Conservation (phyloP, 2,329 filamentous ascomycete genomes). For the Aspergillus jensenii region DNA sequence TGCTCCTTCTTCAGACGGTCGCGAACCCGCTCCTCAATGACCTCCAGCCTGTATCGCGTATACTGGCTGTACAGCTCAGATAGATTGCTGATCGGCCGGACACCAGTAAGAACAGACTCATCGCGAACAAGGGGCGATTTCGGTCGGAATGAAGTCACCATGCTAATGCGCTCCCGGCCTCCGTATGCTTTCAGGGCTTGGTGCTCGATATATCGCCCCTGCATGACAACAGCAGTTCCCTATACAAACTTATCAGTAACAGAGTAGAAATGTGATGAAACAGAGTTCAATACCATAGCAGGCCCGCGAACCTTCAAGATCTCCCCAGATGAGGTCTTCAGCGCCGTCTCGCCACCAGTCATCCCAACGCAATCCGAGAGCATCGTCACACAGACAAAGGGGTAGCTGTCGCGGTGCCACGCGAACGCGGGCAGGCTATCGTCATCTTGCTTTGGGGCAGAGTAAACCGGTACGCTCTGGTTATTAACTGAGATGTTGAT, state of each 20-base stretch:
- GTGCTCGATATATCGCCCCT: constrained; percentile 67
- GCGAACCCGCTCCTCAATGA: constrained; percentile 58
- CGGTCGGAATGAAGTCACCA: constrained; percentile 67
- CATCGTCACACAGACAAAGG: constrained; percentile 70
- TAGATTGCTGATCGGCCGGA: constrained; percentile 59
- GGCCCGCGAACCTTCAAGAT: background rate
- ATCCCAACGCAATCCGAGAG: constrained; percentile 62
- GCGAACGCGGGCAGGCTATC: constrained; percentile 53
- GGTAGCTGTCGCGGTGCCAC: constrained; percentile 66
- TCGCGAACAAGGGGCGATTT: constrained; percentile 55
- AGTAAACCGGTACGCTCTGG: constrained; percentile 47
- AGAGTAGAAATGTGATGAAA: too few relatives aligned
- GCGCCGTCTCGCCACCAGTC: constrained; percentile 57
- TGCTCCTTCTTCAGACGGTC: constrained; percentile 24
- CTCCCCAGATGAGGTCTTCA: background rate
- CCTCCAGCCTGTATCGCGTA: constrained; percentile 62
- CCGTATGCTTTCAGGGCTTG: constrained; percentile 61
- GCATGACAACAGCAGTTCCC: constrained; percentile 64
- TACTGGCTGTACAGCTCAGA: constrained; percentile 62
- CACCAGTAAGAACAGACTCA: constrained; percentile 61
- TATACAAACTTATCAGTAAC: constrained; percentile 24
- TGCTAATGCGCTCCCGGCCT: constrained; percentile 61
- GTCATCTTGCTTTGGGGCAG: constrained; percentile 48
- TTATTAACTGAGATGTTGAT: constrained; percentile 56
- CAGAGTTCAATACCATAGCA: background rate